Conservation (phyloP, 1,284 basidiomycete genomes). For the Xerocomus amazonicus region DNA sequence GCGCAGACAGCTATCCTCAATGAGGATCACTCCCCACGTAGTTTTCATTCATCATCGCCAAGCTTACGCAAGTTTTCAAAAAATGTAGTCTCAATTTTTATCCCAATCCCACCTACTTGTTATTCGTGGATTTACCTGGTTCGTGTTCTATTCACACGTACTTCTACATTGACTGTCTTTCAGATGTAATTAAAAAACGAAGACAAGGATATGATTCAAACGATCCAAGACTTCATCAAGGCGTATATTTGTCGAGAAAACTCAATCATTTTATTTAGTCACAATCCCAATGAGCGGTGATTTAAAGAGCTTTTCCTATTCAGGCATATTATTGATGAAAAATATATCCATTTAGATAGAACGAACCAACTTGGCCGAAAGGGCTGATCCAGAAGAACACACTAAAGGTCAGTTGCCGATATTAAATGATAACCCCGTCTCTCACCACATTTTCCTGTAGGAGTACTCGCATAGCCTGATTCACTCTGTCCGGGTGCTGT, state of each 20-base stretch:
- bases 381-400: conserved; percentile 46
- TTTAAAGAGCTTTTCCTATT: conserved; percentile 4
- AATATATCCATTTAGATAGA: conserved; percentile 42
- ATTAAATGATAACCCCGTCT: background rate
- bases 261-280: conserved; percentile 54
- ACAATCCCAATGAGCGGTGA: conserved; percentile 61
- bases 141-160: conserved; percentile 1
- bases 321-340: background rate
- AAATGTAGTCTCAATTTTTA: conserved; percentile 52
- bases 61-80: conserved; percentile 46
- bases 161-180: conserved; percentile 2
- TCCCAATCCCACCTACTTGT: conserved; percentile 42
- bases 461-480: conserved; percentile 68
- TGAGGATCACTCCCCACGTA: conserved; percentile 1
- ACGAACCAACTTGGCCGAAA: conserved; percentile 60
- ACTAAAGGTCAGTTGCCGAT: conserved; percentile 49
- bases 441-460: conserved; percentile 29
- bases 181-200: conserved; percentile 61
- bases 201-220: conserved; percentile 37
- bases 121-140: conserved; percentile 52
- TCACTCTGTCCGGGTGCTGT: conserved; percentile 44
- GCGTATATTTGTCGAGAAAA: conserved; percentile 44
- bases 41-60: conserved; percentile 33
- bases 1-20: no score
- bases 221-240: conserved; percentile 46